phyloP scores from a whole-genome alignment of 2,329 filamentous ascomycete genomes.

The Hirsutella rhossiliensis region DNA sequence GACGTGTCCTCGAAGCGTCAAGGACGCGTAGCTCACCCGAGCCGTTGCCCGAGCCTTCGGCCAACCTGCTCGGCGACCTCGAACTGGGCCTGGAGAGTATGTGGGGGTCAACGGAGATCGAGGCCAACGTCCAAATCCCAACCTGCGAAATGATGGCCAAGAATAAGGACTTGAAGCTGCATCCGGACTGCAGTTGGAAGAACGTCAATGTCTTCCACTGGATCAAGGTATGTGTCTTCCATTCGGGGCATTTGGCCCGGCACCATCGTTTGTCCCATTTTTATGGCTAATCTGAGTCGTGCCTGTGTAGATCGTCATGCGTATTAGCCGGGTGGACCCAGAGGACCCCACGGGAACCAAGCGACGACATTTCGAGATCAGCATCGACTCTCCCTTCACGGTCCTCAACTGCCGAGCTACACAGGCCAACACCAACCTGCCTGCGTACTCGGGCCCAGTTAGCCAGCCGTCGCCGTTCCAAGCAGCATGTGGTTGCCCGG shows the following conservation, averaged over 20 bases:
- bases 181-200: slow-evolving; percentile 87
- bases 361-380: slow-evolving; percentile 86
- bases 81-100: slow-evolving; percentile 57
- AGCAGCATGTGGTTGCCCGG: slow-evolving; percentile 41
- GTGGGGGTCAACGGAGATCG: slow-evolving; percentile 83
- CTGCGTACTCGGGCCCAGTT: slow-evolving; percentile 55
- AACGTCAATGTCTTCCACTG: slow-evolving; percentile 92
- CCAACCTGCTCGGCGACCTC: slow-evolving; percentile 72
- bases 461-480: slow-evolving; percentile 32
- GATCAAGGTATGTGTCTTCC: slow-evolving; percentile 59
- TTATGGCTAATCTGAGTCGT: slow-evolving; percentile 3
- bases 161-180: slow-evolving; percentile 51
- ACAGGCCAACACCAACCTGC: slow-evolving; percentile 75
- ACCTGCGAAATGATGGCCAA: slow-evolving; percentile 79
- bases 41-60: slow-evolving; percentile 37
- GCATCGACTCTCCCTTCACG: slow-evolving; percentile 89
- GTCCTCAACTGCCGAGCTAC: slow-evolving; percentile 90
- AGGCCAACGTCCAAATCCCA: slow-evolving; percentile 85
- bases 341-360: slow-evolving; percentile 60
- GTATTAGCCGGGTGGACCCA: slow-evolving; percentile 72
- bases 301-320: slow-evolving; percentile 65
- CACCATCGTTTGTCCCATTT: not conserved
- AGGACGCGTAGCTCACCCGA: slow-evolving; percentile 25
- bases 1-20: slow-evolving; percentile 42
- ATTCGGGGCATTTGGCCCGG: no score